A percentile compares a stretch with the other conserved stretches of the same genome.
These are phyloP conservation scores for Cucumis melo DNA, from an alignment of 306 rosid species.

Conservation along the genomic window DNA sequence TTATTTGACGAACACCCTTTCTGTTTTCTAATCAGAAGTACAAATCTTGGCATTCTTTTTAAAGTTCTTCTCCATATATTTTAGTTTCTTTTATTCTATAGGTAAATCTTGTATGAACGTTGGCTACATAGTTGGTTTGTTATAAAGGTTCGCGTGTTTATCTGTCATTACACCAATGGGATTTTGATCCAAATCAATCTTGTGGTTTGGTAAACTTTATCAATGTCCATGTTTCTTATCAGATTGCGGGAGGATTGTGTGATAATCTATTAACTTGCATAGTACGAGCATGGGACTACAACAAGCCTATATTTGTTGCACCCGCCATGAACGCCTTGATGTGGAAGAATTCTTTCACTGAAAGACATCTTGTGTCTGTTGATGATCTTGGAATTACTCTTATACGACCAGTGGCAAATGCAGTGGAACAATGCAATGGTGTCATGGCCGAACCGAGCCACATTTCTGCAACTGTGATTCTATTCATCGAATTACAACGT, in stretches of 20 bases:
- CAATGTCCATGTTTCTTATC: conserved; percentile 3
- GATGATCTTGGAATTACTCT: conserved; percentile 61
- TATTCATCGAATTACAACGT: conserved; percentile 35
- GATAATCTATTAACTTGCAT: conserved; percentile 68
- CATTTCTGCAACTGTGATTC: conserved; percentile 66
- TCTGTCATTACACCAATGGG: neutral
- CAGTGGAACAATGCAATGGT: conserved; percentile 68
- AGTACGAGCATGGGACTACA: conserved; percentile 77
- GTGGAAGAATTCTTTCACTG: conserved; percentile 69
- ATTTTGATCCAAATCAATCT: neutral
- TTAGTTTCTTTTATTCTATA: neutral
- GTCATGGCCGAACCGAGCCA: conserved; percentile 86
- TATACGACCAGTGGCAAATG: conserved; percentile 48
- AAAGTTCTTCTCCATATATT: neutral
- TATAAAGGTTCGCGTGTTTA: neutral
- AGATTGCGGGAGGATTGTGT: conserved; percentile 78
- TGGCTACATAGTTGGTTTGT: neutral
- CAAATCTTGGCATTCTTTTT: neutral
- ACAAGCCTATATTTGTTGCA: conserved; percentile 61
- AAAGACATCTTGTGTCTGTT: conserved; percentile 30
- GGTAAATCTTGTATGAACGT: neutral
- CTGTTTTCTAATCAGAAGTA: neutral
- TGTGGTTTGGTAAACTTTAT: neutral
- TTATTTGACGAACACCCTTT: neutral
- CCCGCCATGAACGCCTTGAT: conserved; percentile 60